phyloP scores from a whole-genome alignment of 2,329 filamentous ascomycete genomes.

The Onygena corvina region DNA sequence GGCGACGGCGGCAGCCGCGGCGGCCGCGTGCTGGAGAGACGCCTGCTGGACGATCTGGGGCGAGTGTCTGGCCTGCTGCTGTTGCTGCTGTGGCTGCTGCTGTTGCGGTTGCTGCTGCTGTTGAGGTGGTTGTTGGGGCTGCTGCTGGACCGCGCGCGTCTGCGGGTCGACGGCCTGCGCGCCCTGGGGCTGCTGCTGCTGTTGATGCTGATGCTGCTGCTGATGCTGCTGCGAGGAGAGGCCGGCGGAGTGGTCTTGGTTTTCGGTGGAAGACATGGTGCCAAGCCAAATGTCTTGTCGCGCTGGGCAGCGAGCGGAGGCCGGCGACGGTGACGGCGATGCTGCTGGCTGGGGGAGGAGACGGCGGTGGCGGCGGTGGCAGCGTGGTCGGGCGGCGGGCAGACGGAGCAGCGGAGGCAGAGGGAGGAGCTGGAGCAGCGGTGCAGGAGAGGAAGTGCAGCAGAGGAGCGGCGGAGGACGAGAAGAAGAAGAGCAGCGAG shows the following conservation, averaged over 20 bases:
- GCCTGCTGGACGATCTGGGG: constrained; percentile 18
- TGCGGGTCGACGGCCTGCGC: constrained; percentile 1
- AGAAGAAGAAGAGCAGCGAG: constrained; percentile 5
- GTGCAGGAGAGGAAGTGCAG: not conserved
- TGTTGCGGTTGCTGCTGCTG: constrained; percentile 15
- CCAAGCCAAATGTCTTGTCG: constrained; percentile 17
- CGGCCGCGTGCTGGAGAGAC: constrained; percentile 23
- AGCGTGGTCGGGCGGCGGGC: not conserved
- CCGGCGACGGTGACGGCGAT: not conserved
- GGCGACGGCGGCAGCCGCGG: constrained; percentile 29
- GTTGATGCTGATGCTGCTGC: constrained; percentile 10
- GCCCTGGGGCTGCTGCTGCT: constrained; percentile 4
- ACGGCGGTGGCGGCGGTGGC: too few species aligned
- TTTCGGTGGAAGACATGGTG: constrained; percentile 31
- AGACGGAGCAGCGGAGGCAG: not conserved
- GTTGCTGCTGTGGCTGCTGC: constrained; percentile 14
- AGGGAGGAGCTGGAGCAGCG: constrained; percentile 2
- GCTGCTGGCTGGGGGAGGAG: not conserved
- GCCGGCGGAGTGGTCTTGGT: constrained; percentile 23
- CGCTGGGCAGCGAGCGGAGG: not conserved
- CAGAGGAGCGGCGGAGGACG: constrained; percentile 6
- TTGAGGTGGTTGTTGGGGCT: constrained; percentile 12
- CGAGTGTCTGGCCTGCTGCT: constrained; percentile 17
- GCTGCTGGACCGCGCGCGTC: not conserved
- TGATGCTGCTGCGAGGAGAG: constrained; percentile 12